Conservation (phyloP, 129 eudicot genomes). For the Centella asiatica region DNA sequence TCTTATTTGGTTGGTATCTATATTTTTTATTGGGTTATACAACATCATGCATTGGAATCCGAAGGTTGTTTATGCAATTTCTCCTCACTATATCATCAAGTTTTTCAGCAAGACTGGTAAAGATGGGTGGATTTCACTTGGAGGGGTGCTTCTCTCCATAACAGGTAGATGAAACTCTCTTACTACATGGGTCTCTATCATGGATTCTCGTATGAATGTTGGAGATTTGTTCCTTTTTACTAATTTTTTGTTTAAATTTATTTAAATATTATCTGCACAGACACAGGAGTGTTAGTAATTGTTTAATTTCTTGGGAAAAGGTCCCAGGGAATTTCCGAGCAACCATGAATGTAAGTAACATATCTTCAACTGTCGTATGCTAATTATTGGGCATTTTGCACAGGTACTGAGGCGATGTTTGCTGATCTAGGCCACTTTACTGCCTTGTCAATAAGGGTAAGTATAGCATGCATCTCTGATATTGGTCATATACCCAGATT, state of each 20-base stretch:
- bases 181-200: not conserved
- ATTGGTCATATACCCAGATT: no score
- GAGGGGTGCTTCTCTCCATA: slow-evolving; percentile 72
- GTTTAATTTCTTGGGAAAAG: no score
- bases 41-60: slow-evolving; percentile 75
- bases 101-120: slow-evolving; percentile 55
- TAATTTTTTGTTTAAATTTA: not conserved
- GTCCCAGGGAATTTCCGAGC: no score
- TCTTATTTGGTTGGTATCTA: slow-evolving; percentile 64
- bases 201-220: slow-evolving; percentile 4
- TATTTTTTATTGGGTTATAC: slow-evolving; percentile 62
- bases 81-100: slow-evolving; percentile 76
- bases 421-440: slow-evolving; percentile 94
- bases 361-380: no score
- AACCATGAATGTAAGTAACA: no score
- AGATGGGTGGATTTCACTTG: slow-evolving; percentile 86
- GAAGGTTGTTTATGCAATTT: slow-evolving; percentile 53
- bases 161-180: slow-evolving; percentile 46
- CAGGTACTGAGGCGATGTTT: slow-evolving; percentile 96
- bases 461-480: not conserved
- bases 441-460: slow-evolving; percentile 68
- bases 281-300: no score
- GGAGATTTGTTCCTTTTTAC: not conserved
- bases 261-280: no score
- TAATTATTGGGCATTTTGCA: no score